Percentiles rank a stretch among this genome's conserved stretches.
Conservation (phyloP, 192 early-diverging fungal species). For the Rhizophagus sp. region DNA sequence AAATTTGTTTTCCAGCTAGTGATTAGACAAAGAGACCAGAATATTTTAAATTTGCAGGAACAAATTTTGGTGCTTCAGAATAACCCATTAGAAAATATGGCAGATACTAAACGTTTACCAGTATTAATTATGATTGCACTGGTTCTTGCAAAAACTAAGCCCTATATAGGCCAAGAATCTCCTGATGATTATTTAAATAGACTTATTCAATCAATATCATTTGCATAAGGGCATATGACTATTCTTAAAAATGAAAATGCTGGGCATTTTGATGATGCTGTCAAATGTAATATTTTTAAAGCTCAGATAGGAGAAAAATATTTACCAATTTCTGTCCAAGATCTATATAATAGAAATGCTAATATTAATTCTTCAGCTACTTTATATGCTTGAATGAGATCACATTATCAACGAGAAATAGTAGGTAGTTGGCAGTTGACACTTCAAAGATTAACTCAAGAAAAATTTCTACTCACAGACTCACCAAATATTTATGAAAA, state of each 20-base stretch:
- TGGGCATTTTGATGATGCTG: neutral
- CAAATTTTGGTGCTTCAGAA: no score
- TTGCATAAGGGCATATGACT: constrained; percentile 1
- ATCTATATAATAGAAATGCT: neutral
- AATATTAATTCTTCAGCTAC: constrained; percentile 16
- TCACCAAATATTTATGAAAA: no score
- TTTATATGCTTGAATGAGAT: neutral
- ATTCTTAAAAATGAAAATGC: constrained; percentile 10
- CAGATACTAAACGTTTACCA: constrained; percentile 1
- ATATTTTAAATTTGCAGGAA: no score
- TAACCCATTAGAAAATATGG: constrained; percentile 16
- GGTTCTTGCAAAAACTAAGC: no score
- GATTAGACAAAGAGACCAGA: no score
- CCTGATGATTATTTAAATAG: constrained; percentile 27
- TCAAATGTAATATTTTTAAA: constrained; percentile 21
- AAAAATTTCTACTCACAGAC: neutral
- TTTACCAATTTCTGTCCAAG: constrained; percentile 8
- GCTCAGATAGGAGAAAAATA: constrained; percentile 21
- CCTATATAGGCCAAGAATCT: constrained; percentile 18
- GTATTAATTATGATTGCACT: constrained; percentile 14
- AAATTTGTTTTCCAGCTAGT: no score
- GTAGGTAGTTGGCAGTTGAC: neutral
- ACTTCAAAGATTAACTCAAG: neutral
- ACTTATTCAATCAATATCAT: neutral
- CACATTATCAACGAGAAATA: neutral